A percentile compares a stretch with the other conserved stretches of the same genome.
phyloP scores from a whole-genome alignment of 306 rosid genomes.

The Hippophae tibetana region DNA sequence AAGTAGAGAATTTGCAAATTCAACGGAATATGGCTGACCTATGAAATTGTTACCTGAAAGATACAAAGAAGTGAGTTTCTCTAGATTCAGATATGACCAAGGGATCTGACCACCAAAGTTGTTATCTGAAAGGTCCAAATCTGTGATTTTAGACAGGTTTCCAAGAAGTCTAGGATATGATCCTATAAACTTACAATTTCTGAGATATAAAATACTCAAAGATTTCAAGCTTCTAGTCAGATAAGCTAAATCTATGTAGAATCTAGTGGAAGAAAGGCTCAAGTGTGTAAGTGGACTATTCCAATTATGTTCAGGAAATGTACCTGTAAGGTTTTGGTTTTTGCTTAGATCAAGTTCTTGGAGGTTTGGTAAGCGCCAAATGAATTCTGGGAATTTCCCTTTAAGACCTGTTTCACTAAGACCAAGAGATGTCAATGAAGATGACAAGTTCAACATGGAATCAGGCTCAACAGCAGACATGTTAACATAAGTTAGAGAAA shows the following conservation, averaged over 20 bases:
- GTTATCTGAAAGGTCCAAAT: background rate
- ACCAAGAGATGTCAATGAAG: constrained; percentile 1
- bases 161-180: background rate
- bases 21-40: background rate
- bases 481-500: background rate
- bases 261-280: background rate
- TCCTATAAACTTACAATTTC: background rate
- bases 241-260: background rate
- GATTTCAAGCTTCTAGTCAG: background rate
- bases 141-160: background rate
- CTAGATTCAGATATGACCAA: background rate
- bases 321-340: background rate
- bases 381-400: background rate
- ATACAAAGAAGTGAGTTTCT: background rate
- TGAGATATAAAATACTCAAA: background rate
- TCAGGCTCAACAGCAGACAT: background rate
- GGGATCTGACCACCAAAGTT: constrained; percentile 3
- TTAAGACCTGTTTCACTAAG: rapidly evolving
- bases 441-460: constrained; percentile 8
- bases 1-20: background rate
- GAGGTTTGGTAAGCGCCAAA: background rate
- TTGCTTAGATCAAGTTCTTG: rapidly evolving
- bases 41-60: constrained; percentile 1
- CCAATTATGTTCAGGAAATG: constrained; percentile 1
- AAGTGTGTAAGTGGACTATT: background rate